Evolutionary conservation across 495 filamentous ascomycete genomes (phyloP), one percentile per base, ranked within the genome.

Genomic region (Xylaria intraflava): DNA sequence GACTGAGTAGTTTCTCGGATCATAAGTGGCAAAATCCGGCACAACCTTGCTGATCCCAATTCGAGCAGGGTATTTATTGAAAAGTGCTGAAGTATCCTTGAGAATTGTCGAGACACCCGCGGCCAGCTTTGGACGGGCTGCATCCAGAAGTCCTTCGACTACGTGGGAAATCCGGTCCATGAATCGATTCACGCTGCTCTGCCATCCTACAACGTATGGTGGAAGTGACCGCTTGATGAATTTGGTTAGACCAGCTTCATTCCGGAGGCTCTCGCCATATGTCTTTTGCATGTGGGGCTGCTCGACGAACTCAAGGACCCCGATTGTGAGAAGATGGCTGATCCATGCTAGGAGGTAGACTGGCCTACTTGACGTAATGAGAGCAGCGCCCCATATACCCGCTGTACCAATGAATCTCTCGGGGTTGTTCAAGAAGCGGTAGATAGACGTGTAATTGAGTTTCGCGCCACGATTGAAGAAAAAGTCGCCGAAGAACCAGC

Each of bases 401-500:
- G 94, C 93, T 1, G 93, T 83, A 44, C 93, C 93, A 52, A 98
- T 80, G 29, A 97, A 83, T 55, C 93, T 85, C 68, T 98, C 93
- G 0, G 93, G 93, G 64, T 97, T 97, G 74, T 98, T 98, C 52
- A 98, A 74, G 71, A 89, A 98, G 53, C 93, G 90, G 66, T 98
- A 98, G 61, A 98, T 98, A 46, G 93, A 94, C 57, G 85, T 88
- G 73, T 97, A 98, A 19, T 88, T 97, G 44, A 97, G 78, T 62
- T 95, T 94, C 19, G 82, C 85, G 9, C 83, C 81, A 41, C 84
- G 83, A 58, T 95, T 90, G 71, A 96, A 96, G 74, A 90, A 90
- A 75, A 98, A 98, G 68, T 98, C 93, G 11, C 93, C 93, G 62
- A 89, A 98, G 76, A 97, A 98, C 93, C 94, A 98, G 58, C 94